A percentile compares a stretch with the other conserved stretches of the same genome.
Conservation (phyloP, 768 basidiomycete genomes). For the Galerina sulciceps region DNA sequence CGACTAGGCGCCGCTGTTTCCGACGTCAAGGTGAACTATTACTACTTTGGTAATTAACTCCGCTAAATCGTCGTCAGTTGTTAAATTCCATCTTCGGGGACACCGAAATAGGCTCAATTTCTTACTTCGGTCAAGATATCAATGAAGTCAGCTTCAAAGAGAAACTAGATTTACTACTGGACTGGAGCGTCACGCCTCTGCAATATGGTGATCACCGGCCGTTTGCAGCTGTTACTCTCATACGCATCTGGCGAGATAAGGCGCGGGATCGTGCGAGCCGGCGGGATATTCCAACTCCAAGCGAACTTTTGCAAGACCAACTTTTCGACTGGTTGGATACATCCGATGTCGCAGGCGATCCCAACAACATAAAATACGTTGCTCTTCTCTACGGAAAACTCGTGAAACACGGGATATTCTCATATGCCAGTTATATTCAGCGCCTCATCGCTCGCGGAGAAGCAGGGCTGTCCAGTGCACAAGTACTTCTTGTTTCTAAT, state of each 20-base stretch:
- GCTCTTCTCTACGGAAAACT: conserved; percentile 75
- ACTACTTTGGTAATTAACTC: background rate
- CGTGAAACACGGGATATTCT: conserved; percentile 71
- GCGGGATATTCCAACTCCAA: conserved; percentile 61
- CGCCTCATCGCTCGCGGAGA: conserved; percentile 84
- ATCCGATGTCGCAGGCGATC: conserved; percentile 62
- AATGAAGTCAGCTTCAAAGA: conserved; percentile 55
- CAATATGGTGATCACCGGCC: conserved; percentile 86
- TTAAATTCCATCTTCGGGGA: conserved; percentile 76
- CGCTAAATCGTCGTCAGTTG: conserved; percentile 42
- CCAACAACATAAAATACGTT: conserved; percentile 58
- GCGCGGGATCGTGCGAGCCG: conserved; percentile 66
- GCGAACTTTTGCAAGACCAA: conserved; percentile 71
- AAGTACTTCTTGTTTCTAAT: conserved; percentile 41
- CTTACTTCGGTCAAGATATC: conserved; percentile 58
- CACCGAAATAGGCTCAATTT: conserved; percentile 60
- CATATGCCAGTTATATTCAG: conserved; percentile 76
- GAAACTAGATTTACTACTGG: conserved; percentile 75
- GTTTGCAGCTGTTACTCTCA: conserved; percentile 73
- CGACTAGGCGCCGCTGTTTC: conserved; percentile 64
- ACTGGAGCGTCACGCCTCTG: conserved; percentile 80
- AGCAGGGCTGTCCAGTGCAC: conserved; percentile 53
- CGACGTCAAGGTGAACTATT: conserved; percentile 45
- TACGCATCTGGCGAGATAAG: conserved; percentile 64
- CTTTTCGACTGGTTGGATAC: conserved; percentile 84